Evolutionary conservation across 2,329 filamentous ascomycete genomes (phyloP).

Genomic region (Botrytis hyacinthi): DNA sequence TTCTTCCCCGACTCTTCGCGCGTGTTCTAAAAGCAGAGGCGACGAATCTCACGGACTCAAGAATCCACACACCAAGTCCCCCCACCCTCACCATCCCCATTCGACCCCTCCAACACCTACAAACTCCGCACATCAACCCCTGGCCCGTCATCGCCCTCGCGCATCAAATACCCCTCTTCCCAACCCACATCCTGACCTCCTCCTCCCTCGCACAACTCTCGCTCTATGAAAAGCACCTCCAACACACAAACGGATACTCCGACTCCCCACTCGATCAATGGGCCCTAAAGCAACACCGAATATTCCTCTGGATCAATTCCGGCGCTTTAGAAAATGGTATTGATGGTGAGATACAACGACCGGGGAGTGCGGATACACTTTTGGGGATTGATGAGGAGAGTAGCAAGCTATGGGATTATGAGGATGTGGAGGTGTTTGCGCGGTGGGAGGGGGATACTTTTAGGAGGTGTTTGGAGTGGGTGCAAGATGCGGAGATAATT

Average conservation of each 20-base stretch:
- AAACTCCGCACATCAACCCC: no score
- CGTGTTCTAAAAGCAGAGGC: no score
- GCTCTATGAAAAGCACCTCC: background rate
- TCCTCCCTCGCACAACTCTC: background rate
- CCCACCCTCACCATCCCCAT: no score
- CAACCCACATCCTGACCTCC: background rate
- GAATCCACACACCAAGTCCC: accelerated
- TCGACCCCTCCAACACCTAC: background rate
- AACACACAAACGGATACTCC: background rate
- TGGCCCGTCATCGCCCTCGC: background rate
- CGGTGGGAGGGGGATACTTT: background rate
- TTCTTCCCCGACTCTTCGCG: background rate
- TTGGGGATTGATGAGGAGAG: background rate
- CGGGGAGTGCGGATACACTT: background rate
- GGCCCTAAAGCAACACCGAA: background rate
- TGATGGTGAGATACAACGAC: background rate
- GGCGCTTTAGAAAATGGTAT: background rate
- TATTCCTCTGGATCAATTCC: background rate
- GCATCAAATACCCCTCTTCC: background rate
- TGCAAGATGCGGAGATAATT: no score
- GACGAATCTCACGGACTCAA: accelerated
- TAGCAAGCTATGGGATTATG: background rate
- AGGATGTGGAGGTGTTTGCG: background rate
- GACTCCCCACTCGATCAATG: background rate
- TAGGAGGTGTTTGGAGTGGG: background rate